Conservation (phyloP, 1,284 basidiomycete genomes). For the Anthracocystis walkeri region DNA sequence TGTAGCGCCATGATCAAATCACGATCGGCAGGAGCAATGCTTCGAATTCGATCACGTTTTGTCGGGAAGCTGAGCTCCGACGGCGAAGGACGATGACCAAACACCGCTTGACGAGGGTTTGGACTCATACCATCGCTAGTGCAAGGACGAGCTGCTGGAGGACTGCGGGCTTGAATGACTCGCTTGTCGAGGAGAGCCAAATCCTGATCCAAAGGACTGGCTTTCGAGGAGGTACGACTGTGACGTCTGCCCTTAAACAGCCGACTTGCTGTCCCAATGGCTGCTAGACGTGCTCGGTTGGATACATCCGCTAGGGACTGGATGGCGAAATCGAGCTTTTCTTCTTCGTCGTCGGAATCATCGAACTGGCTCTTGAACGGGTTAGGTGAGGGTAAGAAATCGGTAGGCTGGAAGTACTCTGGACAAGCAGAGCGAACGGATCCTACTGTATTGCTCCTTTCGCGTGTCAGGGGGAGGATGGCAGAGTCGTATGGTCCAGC, state of each 20-base stretch:
- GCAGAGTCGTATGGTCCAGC: too few species aligned
- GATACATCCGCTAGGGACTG: conserved; percentile 10
- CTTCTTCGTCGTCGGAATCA: conserved; percentile 51
- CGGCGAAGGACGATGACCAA: conserved; percentile 29
- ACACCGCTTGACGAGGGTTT: conserved; percentile 24
- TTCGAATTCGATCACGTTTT: neutral
- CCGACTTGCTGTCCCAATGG: conserved; percentile 37
- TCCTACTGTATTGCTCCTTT: conserved; percentile 19
- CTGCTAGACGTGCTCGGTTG: conserved; percentile 30
- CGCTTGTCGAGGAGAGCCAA: conserved; percentile 1
- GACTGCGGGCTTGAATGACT: neutral
- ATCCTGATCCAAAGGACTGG: neutral
- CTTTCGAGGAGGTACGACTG: conserved; percentile 16
- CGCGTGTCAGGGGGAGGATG: neutral
- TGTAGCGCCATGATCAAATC: conserved; percentile 28
- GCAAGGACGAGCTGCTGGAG: neutral
- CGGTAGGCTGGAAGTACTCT: neutral
- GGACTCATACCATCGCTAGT: conserved; percentile 26
- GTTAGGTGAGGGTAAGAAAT: conserved; percentile 2
- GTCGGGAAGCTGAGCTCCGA: conserved; percentile 13
- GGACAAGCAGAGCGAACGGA: neutral
- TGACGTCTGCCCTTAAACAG: conserved; percentile 34
- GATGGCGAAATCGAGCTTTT: conserved; percentile 13
- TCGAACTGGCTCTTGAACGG: conserved; percentile 38
- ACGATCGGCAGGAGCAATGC: conserved; percentile 5